Conservation (phyloP, 495 filamentous ascomycete genomes). For the Podospora pseudoanserina region DNA sequence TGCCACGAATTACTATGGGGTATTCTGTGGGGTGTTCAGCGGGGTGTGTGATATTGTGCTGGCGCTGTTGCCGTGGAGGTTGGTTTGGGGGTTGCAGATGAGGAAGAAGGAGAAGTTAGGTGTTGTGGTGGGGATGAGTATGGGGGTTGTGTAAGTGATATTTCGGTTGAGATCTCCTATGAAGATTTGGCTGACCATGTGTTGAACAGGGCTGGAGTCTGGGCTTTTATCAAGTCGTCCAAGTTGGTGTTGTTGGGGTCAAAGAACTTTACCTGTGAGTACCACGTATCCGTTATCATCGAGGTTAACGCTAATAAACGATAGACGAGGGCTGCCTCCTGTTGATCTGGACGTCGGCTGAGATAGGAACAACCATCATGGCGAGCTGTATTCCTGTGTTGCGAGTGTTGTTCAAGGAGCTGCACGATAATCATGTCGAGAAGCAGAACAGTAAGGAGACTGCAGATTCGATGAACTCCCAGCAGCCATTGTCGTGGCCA, state of each 20-base stretch:
- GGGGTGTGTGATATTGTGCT: slow-evolving; percentile 30
- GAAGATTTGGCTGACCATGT: background rate
- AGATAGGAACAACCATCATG: slow-evolving; percentile 33
- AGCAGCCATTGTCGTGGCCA: background rate
- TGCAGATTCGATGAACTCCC: background rate
- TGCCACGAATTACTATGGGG: slow-evolving; percentile 9
- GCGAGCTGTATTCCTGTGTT: slow-evolving; percentile 35
- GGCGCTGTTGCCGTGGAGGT: slow-evolving; percentile 29
- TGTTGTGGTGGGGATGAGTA: slow-evolving; percentile 31
- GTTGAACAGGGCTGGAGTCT: slow-evolving; percentile 23
- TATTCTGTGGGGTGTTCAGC: slow-evolving; percentile 22
- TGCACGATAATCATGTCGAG: slow-evolving; percentile 1
- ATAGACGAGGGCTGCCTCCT: slow-evolving; percentile 26
- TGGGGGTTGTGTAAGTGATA: slow-evolving; percentile 29
- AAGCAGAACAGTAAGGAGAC: background rate
- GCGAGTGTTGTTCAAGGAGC: slow-evolving; percentile 30
- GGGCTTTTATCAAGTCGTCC: slow-evolving; percentile 26
- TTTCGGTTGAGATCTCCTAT: background rate
- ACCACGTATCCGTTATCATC: too few relatives aligned
- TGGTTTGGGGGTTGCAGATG: slow-evolving; percentile 28
- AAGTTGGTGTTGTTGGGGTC: slow-evolving; percentile 16
- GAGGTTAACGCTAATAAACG: background rate
- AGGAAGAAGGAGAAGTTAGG: slow-evolving; percentile 32
- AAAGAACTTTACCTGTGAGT: slow-evolving; percentile 28
- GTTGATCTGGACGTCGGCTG: slow-evolving; percentile 28